phyloP scores from a whole-genome alignment of 345 rosid genomes.

The Pugionium cornutum region DNA sequence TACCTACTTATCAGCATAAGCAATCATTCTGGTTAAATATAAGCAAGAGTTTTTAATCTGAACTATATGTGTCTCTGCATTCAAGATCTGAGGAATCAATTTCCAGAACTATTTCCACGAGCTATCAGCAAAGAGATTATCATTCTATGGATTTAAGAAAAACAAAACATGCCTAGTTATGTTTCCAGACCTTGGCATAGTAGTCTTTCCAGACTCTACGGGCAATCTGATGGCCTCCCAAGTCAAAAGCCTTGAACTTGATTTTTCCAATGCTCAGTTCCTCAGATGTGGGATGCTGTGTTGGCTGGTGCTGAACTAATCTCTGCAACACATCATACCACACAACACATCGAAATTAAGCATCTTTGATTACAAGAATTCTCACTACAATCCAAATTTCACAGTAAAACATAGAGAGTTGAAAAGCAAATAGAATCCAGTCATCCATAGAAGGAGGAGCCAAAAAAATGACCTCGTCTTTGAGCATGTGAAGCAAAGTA shows the following conservation, averaged over 20 bases:
- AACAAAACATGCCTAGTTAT: neutral
- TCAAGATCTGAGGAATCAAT: neutral
- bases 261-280: slow-evolving; percentile 79
- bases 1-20: neutral
- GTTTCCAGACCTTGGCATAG: slow-evolving; percentile 62
- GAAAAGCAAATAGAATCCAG: neutral
- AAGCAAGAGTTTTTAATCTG: neutral
- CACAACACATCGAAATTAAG: neutral
- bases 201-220: slow-evolving; percentile 87
- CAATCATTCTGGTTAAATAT: neutral
- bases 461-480: slow-evolving; percentile 65
- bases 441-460: neutral
- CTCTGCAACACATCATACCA: slow-evolving; percentile 47
- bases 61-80: neutral
- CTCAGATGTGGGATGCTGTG: slow-evolving; percentile 78
- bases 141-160: neutral
- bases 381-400: neutral
- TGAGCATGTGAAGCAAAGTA: slow-evolving; percentile 93
- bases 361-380: neutral
- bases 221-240: slow-evolving; percentile 90
- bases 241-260: slow-evolving; percentile 82
- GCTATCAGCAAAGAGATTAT: neutral
- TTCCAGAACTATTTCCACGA: too few species aligned
- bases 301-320: slow-evolving; percentile 82
- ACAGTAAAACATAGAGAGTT: neutral